Evolutionary conservation across 257 asterid species (phyloP).

Genomic region (Salvia rosmarinus): DNA sequence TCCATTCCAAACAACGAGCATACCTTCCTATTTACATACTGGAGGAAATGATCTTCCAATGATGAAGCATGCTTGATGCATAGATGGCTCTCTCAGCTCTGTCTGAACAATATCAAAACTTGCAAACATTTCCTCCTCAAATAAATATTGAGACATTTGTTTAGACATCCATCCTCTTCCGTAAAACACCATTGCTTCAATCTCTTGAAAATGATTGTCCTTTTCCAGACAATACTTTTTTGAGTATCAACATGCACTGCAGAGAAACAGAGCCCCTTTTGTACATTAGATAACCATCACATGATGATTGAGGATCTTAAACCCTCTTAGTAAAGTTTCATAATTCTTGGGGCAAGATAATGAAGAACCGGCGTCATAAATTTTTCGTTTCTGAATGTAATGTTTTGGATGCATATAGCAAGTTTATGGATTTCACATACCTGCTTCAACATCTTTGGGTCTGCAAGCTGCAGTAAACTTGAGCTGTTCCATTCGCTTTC

Average conservation of each 20-base stretch:
- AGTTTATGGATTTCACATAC: constrained; percentile 39
- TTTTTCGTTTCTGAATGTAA: constrained; percentile 35
- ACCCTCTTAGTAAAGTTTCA: constrained; percentile 29
- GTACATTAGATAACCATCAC: constrained; percentile 43
- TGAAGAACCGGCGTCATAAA: constrained; percentile 25
- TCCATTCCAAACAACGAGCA: constrained; percentile 49
- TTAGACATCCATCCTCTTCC: constrained; percentile 34
- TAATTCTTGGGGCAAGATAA: constrained; percentile 36
- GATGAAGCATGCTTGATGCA: constrained; percentile 42
- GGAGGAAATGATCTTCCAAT: too few relatives aligned
- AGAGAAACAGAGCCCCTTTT: constrained; percentile 32
- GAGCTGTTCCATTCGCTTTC: constrained; percentile 34
- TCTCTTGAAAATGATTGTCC: constrained; percentile 22
- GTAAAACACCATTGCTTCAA: constrained; percentile 24
- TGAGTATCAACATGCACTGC: too few relatives aligned
- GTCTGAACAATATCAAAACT: constrained; percentile 38
- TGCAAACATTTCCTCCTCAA: constrained; percentile 43
- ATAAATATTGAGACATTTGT: constrained; percentile 30
- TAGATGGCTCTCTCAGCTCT: constrained; percentile 39
- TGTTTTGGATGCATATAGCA: constrained; percentile 32
- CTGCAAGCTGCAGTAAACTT: constrained; percentile 53
- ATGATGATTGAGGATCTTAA: constrained; percentile 39
- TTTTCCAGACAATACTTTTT: constrained; percentile 37
- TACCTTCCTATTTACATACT: constrained; percentile 38
- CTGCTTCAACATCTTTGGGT: constrained; percentile 38